Evolutionary conservation across 495 filamentous ascomycete species (phyloP).

Genomic region (Cudoniella acicularis): DNA sequence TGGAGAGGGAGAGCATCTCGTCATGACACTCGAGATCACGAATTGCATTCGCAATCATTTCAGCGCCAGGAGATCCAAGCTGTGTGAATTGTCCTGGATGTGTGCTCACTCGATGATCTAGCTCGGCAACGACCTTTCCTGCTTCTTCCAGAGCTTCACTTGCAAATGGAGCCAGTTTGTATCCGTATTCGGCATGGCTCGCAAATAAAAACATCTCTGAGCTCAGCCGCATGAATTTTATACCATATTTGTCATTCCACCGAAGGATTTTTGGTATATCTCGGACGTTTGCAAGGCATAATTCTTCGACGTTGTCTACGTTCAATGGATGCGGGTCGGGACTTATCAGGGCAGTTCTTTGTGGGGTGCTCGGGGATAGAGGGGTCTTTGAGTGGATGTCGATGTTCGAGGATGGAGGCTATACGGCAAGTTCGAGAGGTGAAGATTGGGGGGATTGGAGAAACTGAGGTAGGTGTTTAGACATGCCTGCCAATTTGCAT

Average conservation of each 20-base stretch:
- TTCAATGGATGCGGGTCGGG: constrained; percentile 55
- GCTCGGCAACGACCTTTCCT: constrained; percentile 71
- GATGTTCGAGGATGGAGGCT: constrained; percentile 83
- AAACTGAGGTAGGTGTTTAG: constrained; percentile 89
- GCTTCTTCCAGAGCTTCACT: constrained; percentile 70
- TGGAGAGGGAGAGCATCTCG: constrained; percentile 77
- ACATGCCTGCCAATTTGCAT: no score
- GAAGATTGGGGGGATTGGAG: constrained; percentile 82
- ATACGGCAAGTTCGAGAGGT: constrained; percentile 90
- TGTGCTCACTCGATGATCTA: constrained; percentile 82
- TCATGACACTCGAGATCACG: constrained; percentile 89
- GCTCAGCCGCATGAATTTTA: constrained; percentile 88
- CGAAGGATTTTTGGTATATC: constrained; percentile 82
- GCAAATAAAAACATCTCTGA: constrained; percentile 98
- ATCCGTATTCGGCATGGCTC: constrained; percentile 81
- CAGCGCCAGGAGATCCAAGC: constrained; percentile 69
- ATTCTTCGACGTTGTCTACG: constrained; percentile 67
- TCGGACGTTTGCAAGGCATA: constrained; percentile 77
- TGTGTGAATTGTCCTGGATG: constrained; percentile 92
- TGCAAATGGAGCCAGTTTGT: constrained; percentile 83
- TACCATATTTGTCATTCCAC: constrained; percentile 92
- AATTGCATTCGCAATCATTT: constrained; percentile 71
- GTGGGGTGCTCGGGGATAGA: constrained; percentile 71
- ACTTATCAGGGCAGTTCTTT: constrained; percentile 78
- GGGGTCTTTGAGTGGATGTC: constrained; percentile 73